Percentiles rank a stretch among this genome's conserved stretches.
Conservation (phyloP, 78 protist genomes). For the Isochrysis galbana region DNA sequence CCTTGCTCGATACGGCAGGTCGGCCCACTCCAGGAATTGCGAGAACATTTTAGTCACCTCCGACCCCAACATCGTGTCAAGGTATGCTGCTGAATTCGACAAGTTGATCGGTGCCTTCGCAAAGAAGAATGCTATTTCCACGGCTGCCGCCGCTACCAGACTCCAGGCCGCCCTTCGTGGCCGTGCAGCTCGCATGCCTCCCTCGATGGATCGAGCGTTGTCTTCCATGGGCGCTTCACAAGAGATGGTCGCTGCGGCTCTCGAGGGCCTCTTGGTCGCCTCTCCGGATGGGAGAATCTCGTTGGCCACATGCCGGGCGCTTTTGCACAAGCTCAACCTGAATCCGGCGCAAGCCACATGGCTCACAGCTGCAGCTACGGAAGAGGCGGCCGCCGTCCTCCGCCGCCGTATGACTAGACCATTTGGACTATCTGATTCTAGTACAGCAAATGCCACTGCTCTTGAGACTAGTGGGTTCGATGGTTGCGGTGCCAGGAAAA, state of each 20-base stretch:
- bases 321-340: neutral
- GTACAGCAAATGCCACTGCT: too few species aligned
- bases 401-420: too few species aligned
- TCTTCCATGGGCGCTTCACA: neutral
- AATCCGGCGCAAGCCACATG: neutral
- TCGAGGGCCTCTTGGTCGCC: neutral
- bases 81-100: neutral
- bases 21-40: constrained; percentile 1
- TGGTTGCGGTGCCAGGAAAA: too few species aligned
- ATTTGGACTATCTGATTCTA: too few species aligned
- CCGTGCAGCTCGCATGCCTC: neutral
- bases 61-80: neutral
- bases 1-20: too few species aligned
- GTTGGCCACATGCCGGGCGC: neutral
- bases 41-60: constrained; percentile 44
- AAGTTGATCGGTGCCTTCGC: neutral
- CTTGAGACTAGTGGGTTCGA: too few species aligned
- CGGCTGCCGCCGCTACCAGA: neutral
- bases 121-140: neutral
- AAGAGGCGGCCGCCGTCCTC: too few species aligned
- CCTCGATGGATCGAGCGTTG: neutral
- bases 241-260: neutral
- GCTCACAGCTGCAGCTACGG: too few species aligned
- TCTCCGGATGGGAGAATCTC: neutral
- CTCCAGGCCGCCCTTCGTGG: neutral